phyloP scores from a whole-genome alignment of 306 rosid species.

The Pyrus pyrifolia region DNA sequence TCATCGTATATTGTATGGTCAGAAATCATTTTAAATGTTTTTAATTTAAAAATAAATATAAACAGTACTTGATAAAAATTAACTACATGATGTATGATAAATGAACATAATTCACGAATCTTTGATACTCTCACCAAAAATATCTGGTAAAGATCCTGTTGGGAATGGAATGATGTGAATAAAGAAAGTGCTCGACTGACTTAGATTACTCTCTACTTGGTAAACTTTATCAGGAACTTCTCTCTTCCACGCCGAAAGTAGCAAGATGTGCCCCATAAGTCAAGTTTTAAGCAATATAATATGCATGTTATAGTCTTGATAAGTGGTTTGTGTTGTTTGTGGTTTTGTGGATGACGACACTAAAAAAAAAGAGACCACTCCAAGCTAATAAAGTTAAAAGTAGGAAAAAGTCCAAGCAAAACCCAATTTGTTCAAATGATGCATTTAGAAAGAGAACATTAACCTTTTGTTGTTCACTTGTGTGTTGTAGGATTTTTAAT shows the following conservation, averaged over 20 bases:
- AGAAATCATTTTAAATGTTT: too few relatives aligned
- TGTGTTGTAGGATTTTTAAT: too few relatives aligned
- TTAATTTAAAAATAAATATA: too few relatives aligned
- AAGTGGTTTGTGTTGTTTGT: background rate
- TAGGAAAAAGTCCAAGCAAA: background rate
- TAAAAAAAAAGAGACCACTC: background rate
- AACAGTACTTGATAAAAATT: too few relatives aligned
- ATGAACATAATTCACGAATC: too few relatives aligned
- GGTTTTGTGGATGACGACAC: background rate
- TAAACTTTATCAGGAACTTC: background rate
- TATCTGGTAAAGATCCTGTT: too few relatives aligned
- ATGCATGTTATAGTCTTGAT: background rate
- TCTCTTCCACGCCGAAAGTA: conserved; percentile 9
- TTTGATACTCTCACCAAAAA: too few relatives aligned
- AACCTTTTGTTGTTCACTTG: background rate
- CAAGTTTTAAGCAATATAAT: background rate
- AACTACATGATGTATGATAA: too few relatives aligned
- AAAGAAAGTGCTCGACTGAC: background rate
- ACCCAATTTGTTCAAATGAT: background rate
- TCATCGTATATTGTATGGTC: too few relatives aligned
- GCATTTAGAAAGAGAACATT: background rate
- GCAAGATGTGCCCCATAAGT: background rate
- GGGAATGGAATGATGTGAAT: too few relatives aligned
- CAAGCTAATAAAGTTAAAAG: background rate
- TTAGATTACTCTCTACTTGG: background rate